phyloP scores from a whole-genome alignment of 371 early-diverging fungal genomes.

The Lichtheimia hyalospora region DNA sequence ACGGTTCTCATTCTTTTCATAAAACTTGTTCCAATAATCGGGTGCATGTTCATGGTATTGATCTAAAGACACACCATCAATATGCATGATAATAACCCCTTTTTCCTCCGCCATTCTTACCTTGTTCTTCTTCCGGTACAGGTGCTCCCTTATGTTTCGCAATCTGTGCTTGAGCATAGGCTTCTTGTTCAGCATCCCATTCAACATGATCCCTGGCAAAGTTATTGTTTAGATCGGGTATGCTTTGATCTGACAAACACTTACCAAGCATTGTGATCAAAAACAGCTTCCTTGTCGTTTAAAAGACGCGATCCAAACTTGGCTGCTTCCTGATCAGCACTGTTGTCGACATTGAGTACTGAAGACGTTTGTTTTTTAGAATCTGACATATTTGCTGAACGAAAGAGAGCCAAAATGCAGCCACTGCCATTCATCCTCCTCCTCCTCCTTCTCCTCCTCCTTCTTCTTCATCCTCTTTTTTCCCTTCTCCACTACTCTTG shows the following conservation, averaged over 20 bases:
- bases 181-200: conserved; percentile 76
- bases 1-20: conserved; percentile 87
- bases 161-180: conserved; percentile 45
- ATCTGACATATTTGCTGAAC: neutral
- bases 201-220: conserved; percentile 76
- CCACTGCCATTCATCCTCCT: neutral
- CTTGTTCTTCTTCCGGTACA: conserved; percentile 49
- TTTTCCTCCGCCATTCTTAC: conserved; percentile 15
- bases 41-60: conserved; percentile 45
- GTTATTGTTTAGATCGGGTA: neutral
- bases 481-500: neutral
- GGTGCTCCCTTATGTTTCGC: conserved; percentile 35
- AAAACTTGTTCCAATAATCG: conserved; percentile 74
- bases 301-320: conserved; percentile 71
- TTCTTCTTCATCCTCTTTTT: no score
- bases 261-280: conserved; percentile 81
- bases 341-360: conserved; percentile 25
- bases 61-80: conserved; percentile 16
- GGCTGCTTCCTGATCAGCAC: conserved; percentile 7
- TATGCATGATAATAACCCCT: neutral
- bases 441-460: neutral
- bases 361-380: conserved; percentile 42
- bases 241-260: neutral
- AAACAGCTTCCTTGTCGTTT: conserved; percentile 62
- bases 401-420: neutral